Evolutionary conservation across 2,329 filamentous ascomycete genomes (phyloP), one percentile per base, ranked within the genome.

Genomic region (Lachnellula arida): DNA sequence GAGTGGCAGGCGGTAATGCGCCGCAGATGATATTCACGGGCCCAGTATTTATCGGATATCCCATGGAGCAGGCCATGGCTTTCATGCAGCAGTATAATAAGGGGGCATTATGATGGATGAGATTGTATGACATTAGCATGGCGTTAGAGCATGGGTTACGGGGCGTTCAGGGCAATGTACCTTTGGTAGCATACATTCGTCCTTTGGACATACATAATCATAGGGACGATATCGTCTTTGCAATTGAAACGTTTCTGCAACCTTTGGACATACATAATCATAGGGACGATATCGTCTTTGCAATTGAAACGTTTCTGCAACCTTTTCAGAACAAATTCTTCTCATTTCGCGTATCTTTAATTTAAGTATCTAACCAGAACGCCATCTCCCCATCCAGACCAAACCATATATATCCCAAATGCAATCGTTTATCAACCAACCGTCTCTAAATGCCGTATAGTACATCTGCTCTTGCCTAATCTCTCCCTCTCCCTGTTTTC

Each of bases 11-110:
- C 19, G 37, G 32, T 34, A 35, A 46, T 11, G 47, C 67, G 9
- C 82, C 89, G 9, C 86, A 88, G 64, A 88, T 97, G 81, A 78
- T 95, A 0, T 96, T 97, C 68, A 96, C 89, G 8, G 93, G 93
- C 0, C 93, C 93, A 0, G 91, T 97, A 0, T 97, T 97, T 68
- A 90, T 97, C 65, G 93, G 93, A 0, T 97, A 96, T 67, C 85
- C 87, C 9, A 81, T 91, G 59, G 89, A 95, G 57, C 86, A 95
- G 69, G 88, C 89, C n/a, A 81, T 89, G 23, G 78, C 82, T 53
- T 80, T 95, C 51, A 81, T 95, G 76, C 85, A 88, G 63, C 67
- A 70, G 53, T 69, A 64, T 49, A 65, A 65, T 40, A 40, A 17
- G 17, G 37, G 37, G 37, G 17, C 37, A 40, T 40, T 15, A 40